Conservation (phyloP, 306 rosid species). For the Trifolium dubium region DNA sequence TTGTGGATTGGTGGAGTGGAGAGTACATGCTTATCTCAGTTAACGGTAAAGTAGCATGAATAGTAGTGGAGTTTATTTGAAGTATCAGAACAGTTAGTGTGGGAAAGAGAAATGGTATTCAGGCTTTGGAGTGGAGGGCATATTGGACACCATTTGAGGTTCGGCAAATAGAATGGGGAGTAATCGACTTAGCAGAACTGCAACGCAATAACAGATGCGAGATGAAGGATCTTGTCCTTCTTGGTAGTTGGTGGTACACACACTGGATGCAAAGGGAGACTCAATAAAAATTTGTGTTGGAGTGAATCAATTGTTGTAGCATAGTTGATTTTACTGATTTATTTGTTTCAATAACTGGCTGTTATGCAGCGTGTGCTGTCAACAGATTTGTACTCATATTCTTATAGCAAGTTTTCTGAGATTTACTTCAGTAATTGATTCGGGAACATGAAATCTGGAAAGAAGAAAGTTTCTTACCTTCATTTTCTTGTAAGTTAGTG, state of each 20-base stretch:
- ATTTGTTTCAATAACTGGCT: too few species aligned
- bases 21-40: neutral
- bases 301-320: neutral
- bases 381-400: neutral
- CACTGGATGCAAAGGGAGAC: neutral
- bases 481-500: slow-evolving; percentile 90
- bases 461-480: slow-evolving; percentile 57
- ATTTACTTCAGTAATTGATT: slow-evolving; percentile 35
- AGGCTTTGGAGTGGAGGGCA: neutral
- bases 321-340: neutral
- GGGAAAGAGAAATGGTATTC: neutral
- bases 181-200: neutral
- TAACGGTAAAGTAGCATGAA: neutral
- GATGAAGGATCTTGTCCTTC: neutral
- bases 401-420: neutral
- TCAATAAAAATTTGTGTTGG: neutral
- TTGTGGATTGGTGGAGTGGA: neutral
- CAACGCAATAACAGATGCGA: too few species aligned
- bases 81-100: neutral
- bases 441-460: slow-evolving; percentile 9
- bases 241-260: neutral
- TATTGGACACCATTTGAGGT: too few species aligned
- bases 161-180: neutral
- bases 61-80: neutral
- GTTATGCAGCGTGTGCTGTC: neutral